phyloP scores from a whole-genome alignment of 768 basidiomycete genomes.

The Suillus paluster region DNA sequence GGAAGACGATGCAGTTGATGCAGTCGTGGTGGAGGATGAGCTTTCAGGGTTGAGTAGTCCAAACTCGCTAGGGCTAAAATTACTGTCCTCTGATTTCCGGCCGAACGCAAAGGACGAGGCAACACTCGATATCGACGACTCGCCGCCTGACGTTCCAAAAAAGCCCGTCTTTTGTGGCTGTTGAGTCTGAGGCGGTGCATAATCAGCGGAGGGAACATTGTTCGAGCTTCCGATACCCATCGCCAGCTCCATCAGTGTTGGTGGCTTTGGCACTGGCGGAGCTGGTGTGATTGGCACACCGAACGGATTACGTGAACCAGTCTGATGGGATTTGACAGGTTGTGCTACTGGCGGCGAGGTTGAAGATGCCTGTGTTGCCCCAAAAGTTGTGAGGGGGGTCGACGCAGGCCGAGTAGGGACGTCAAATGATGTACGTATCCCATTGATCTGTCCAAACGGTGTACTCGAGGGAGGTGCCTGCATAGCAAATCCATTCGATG shows the following conservation, averaged over 20 bases:
- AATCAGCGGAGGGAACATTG: conserved; percentile 17
- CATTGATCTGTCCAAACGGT: conserved; percentile 11
- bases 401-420: conserved; percentile 69
- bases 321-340: conserved; percentile 84
- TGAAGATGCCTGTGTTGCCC: conserved; percentile 26
- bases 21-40: conserved; percentile 42
- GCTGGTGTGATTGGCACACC: conserved; percentile 67
- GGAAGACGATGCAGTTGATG: conserved; percentile 52
- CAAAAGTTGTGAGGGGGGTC: conserved; percentile 62
- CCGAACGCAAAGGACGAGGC: conserved; percentile 72
- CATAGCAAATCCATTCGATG: conserved; percentile 13
- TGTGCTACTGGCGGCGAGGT: conserved; percentile 53
- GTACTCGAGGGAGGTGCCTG: conserved; percentile 14
- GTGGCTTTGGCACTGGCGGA: conserved; percentile 74
- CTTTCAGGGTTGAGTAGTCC: conserved; percentile 34
- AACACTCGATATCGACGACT: conserved; percentile 66
- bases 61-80: conserved; percentile 15
- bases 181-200: conserved; percentile 35
- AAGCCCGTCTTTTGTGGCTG: conserved; percentile 30
- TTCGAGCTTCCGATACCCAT: conserved; percentile 46
- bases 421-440: conserved; percentile 12
- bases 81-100: conserved; percentile 35
- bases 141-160: conserved; percentile 31
- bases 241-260: conserved; percentile 81
- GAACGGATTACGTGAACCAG: conserved; percentile 96